phyloP scores from a whole-genome alignment of 176 grass and related monocot genomes.

The Ampelocalamus luodianensis region DNA sequence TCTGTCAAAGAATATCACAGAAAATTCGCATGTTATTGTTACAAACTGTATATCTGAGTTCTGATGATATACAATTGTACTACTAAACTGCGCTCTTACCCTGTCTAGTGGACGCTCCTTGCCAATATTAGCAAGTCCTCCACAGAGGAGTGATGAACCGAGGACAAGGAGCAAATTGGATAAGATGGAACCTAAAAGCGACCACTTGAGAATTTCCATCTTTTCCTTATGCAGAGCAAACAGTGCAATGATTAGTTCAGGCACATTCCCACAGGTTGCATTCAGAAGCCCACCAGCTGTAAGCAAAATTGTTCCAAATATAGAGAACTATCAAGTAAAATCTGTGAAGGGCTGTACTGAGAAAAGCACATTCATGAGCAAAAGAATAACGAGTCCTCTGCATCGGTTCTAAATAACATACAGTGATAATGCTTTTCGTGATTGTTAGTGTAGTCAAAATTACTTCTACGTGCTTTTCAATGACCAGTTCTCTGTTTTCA shows the following conservation, averaged over 20 bases:
- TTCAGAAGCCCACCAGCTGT: constrained; percentile 74
- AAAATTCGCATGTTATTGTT: constrained; percentile 5
- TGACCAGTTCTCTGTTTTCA: neutral
- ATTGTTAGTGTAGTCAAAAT: neutral
- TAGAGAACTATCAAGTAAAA: neutral
- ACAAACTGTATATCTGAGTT: neutral
- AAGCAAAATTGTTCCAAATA: constrained; percentile 23
- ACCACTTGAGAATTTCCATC: constrained; percentile 71
- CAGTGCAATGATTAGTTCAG: constrained; percentile 68
- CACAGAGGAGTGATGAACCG: constrained; percentile 62
- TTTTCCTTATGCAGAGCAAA: constrained; percentile 66
- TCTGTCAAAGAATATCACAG: constrained; percentile 41
- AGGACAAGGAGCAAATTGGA: constrained; percentile 81
- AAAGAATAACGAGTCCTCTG: neutral
- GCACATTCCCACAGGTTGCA: constrained; percentile 73
- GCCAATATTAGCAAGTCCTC: constrained; percentile 55
- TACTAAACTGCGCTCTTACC: constrained; percentile 4
- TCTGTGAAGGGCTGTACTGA: neutral
- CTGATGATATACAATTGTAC: neutral
- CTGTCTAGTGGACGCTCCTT: constrained; percentile 55
- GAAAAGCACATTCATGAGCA: neutral
- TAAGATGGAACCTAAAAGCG: constrained; percentile 66
- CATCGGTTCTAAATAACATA: constrained; percentile 13
- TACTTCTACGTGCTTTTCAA: neutral
- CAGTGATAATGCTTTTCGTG: neutral